Evolutionary conservation across 192 early-diverging fungal species (phyloP), one percentile per base, ranked within the genome.

Genomic region (Coemansia sp.): DNA sequence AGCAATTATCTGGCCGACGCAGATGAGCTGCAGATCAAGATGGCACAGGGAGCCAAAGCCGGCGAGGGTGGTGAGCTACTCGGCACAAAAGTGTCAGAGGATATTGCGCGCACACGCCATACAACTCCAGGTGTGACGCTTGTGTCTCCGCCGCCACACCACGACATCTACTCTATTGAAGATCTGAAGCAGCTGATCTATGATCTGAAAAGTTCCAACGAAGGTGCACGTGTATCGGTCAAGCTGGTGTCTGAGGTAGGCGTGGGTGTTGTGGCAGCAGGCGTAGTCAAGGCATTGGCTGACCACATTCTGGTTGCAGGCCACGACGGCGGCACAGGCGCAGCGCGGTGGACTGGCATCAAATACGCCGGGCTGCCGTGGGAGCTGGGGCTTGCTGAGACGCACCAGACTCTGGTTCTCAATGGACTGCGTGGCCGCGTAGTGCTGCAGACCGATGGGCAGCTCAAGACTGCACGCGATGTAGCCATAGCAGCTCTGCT

Each of bases 101-200:
- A 86, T 14, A 93, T 92, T 60, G 91, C 91, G 11, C 85, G 84
- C 56, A 98, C 96, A 21, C 85, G 96, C 57, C 94, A 98, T 66
- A 92, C 94, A 8, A 96, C 94, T 12, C 93, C 96, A 19, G 95
- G 95, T 26, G 94, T 97, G 34, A 94, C 94, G 46, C 84, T 98
- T 23, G 97, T 98, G 60, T 94, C 92, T 11, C 96, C 96, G 26
- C 96, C 96, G 72, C 96, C 96, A 64, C 96, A 97, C 78, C 96
- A 98, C 83, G 96, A 98, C 78, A 97, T 97, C 62, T 97, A 98
- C 86, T 97, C 95, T 14, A 98, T 98, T 64, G 96, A 98, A 78
- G 96, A 98, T 73, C 84, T 98, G 62, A 96, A 96, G 85, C 97
- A 98, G 82, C 78, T 98, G 19, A 98, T 98, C 70, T 98, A 96